A percentile compares a stretch with the other conserved stretches of the same genome.
phyloP scores from a whole-genome alignment of 345 rosid genomes.

The Mercurialis annua region DNA sequence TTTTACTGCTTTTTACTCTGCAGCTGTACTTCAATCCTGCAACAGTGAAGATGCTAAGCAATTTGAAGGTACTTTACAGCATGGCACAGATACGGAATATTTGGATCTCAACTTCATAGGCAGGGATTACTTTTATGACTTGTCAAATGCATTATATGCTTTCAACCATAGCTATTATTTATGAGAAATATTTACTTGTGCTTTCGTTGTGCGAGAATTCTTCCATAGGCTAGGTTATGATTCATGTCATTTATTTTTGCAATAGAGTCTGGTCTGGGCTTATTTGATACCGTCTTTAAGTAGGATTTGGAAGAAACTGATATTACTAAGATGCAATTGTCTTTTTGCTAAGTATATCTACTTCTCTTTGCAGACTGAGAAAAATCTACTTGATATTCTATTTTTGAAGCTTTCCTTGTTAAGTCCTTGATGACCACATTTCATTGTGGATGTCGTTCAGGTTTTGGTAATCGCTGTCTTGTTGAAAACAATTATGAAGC shows the following conservation, averaged over 20 bases:
- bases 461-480: slow-evolving; percentile 92
- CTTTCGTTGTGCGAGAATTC: neutral
- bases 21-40: slow-evolving; percentile 99
- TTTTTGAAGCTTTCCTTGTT: neutral
- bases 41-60: slow-evolving; percentile 98
- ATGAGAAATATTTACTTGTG: neutral
- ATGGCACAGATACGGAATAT: neutral
- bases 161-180: neutral
- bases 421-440: neutral
- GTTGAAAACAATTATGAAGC: slow-evolving; percentile 78
- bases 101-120: neutral
- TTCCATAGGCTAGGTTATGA: neutral
- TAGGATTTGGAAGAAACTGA: neutral
- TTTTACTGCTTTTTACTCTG: slow-evolving; percentile 24
- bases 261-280: neutral
- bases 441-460: slow-evolving; percentile 28
- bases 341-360: neutral
- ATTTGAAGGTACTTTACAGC: slow-evolving; percentile 59
- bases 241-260: neutral
- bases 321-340: neutral
- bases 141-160: neutral
- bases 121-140: neutral
- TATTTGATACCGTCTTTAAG: neutral
- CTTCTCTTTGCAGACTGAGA: neutral
- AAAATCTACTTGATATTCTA: neutral